phyloP scores from a whole-genome alignment of 805 yeast species.

The Candida pseudoglaebosa region DNA sequence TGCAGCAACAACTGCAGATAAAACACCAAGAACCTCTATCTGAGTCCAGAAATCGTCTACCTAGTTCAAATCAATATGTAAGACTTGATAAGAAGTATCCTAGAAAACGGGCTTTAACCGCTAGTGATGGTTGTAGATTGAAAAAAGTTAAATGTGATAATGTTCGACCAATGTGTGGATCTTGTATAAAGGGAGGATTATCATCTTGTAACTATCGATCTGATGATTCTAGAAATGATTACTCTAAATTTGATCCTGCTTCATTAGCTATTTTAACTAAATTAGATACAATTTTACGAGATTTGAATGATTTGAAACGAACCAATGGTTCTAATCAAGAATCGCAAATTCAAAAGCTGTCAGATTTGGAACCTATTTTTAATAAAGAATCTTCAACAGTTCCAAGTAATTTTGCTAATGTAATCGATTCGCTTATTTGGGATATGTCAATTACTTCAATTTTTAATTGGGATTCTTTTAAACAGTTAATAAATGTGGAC shows the following conservation, averaged over 20 bases:
- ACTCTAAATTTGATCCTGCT: slow-evolving; percentile 21
- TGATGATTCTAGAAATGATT: slow-evolving; percentile 21
- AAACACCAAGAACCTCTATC: neutral
- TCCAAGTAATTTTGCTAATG: neutral
- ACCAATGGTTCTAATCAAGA: slow-evolving; percentile 2
- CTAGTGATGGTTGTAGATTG: slow-evolving; percentile 34
- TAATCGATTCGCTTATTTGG: slow-evolving; percentile 18
- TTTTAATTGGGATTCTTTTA: slow-evolving; percentile 26
- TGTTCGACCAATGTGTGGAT: slow-evolving; percentile 30
- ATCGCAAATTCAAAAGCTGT: too few species aligned
- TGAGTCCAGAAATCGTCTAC: slow-evolving; percentile 8
- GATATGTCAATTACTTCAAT: slow-evolving; percentile 30
- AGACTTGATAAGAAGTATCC: slow-evolving; percentile 12
- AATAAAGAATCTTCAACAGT: neutral
- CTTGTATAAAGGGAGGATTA: slow-evolving; percentile 27
- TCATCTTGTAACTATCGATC: slow-evolving; percentile 25
- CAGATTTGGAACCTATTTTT: neutral
- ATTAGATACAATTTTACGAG: slow-evolving; percentile 26
- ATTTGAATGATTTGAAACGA: slow-evolving; percentile 16
- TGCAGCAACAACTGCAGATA: slow-evolving; percentile 6
- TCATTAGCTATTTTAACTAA: slow-evolving; percentile 24
- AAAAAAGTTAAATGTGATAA: slow-evolving; percentile 38
- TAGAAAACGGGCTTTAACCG: slow-evolving; percentile 32
- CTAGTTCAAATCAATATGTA: slow-evolving; percentile 13
- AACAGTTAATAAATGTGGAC: slow-evolving; percentile 10